Evolutionary conservation across 2,329 filamentous ascomycete species (phyloP).

Genomic region (Pseudofabraea citricarpa): DNA sequence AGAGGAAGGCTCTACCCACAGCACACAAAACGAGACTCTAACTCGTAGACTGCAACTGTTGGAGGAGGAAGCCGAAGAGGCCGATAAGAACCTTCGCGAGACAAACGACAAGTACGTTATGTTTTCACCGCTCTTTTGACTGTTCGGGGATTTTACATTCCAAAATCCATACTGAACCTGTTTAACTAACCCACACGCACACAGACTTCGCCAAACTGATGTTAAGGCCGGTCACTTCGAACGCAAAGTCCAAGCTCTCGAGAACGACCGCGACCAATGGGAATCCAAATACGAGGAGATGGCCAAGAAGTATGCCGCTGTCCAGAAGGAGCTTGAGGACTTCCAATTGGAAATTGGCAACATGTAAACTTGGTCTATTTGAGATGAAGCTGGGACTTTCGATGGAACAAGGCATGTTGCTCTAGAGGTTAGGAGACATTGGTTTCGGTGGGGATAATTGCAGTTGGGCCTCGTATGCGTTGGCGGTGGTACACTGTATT

Average conservation of each 20-base stretch:
- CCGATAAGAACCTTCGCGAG: constrained; percentile 93
- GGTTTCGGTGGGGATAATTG: constrained; percentile 11
- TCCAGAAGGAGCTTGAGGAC: constrained; percentile 88
- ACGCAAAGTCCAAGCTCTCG: constrained; percentile 96
- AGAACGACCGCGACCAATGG: constrained; percentile 88
- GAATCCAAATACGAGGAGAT: constrained; percentile 98
- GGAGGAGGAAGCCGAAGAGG: constrained; percentile 96
- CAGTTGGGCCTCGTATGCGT: constrained; percentile 21
- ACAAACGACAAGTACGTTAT: constrained; percentile 91
- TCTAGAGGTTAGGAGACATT: constrained; percentile 13
- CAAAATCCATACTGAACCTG: neutral
- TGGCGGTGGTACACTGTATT: constrained; percentile 21
- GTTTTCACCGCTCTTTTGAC: constrained; percentile 2
- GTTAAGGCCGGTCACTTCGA: constrained; percentile 99
- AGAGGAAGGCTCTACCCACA: constrained; percentile 75
- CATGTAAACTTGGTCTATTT: constrained; percentile 55
- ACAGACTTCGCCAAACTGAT: constrained; percentile 94
- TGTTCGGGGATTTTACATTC: constrained; percentile 6
- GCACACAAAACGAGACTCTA: constrained; percentile 86
- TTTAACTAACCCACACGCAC: constrained; percentile 11
- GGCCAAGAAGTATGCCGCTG: constrained; percentile 76
- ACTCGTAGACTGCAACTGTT: constrained; percentile 90
- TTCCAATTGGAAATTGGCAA: constrained; percentile 90
- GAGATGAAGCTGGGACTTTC: constrained; percentile 10
- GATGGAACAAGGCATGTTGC: constrained; percentile 2